A percentile compares a stretch with the other conserved stretches of the same genome.
These are phyloP conservation scores for Candida michaelii DNA, from an alignment of 805 yeast genomes.

Conservation along the genomic window DNA sequence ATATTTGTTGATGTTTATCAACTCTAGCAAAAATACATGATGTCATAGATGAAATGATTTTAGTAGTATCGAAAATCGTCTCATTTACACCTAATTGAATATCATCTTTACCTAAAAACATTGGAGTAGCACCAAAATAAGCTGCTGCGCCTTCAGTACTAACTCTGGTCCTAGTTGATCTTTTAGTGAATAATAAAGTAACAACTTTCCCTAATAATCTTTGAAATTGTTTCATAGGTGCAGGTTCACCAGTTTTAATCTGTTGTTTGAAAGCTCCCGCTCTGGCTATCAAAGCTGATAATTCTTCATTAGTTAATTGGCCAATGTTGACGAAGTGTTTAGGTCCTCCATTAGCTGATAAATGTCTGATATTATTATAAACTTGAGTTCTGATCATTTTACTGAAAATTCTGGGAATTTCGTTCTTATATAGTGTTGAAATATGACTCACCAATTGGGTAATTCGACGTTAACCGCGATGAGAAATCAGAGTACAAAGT, in stretches of 20 bases:
- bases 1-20: slow-evolving; percentile 77
- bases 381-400: slow-evolving; percentile 11
- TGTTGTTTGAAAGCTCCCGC: slow-evolving; percentile 68
- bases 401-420: not conserved
- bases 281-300: slow-evolving; percentile 65
- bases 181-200: slow-evolving; percentile 81
- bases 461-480: slow-evolving; percentile 20
- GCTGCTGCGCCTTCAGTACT: slow-evolving; percentile 93
- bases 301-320: slow-evolving; percentile 73
- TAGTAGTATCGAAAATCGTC: slow-evolving; percentile 82
- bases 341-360: slow-evolving; percentile 21
- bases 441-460: slow-evolving; percentile 22
- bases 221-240: slow-evolving; percentile 37
- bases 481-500: slow-evolving; percentile 13
- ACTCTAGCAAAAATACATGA: slow-evolving; percentile 98
- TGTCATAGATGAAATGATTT: slow-evolving; percentile 91
- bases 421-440: slow-evolving; percentile 1
- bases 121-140: slow-evolving; percentile 92
- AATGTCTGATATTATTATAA: slow-evolving; percentile 6
- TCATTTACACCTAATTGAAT: slow-evolving; percentile 97
- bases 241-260: slow-evolving; percentile 53
- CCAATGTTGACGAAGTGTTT: slow-evolving; percentile 83
- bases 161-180: slow-evolving; percentile 93
- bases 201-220: slow-evolving; percentile 78
- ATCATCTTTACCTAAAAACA: slow-evolving; percentile 95